A percentile compares a stretch with the other conserved stretches of the same genome.
phyloP scores from a whole-genome alignment of 441 rosid genomes.

The Iberis amara region DNA sequence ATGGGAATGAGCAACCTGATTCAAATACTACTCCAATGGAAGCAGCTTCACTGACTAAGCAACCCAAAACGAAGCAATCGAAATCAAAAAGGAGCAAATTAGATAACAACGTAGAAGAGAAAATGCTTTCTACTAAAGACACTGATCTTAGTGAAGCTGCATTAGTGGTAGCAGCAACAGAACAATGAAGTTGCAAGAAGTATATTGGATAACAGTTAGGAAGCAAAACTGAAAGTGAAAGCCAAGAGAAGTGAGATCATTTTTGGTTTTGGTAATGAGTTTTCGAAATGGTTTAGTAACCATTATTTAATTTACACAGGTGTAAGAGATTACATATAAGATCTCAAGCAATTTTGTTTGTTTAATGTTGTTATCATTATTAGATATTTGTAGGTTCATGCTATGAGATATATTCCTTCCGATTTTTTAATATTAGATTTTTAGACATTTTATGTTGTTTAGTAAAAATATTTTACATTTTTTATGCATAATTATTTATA shows the following conservation, averaged over 20 bases:
- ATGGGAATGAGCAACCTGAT: conserved; percentile 10
- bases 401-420: too few species aligned
- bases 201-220: not conserved
- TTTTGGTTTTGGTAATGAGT: too few species aligned
- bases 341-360: conserved; percentile 8
- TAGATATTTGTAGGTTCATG: too few species aligned
- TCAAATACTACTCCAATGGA: conserved; percentile 16
- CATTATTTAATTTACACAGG: conserved; percentile 1
- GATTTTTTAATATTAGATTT: too few species aligned
- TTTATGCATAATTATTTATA: too few species aligned
- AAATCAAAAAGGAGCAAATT: conserved; percentile 18
- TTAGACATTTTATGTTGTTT: too few species aligned
- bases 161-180: conserved; percentile 9
- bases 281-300: not conserved
- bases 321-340: not conserved
- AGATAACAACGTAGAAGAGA: conserved; percentile 17
- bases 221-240: not conserved
- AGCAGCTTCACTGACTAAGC: conserved; percentile 5
- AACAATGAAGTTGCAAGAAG: not conserved
- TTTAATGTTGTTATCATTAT: not conserved
- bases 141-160: conserved; percentile 12
- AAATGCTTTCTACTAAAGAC: not conserved
- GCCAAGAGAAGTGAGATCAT: not conserved
- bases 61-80: conserved; percentile 7
- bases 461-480: too few species aligned